Percentiles rank a stretch among this genome's conserved stretches.
phyloP scores from a whole-genome alignment of 2,329 filamentous ascomycete species.

The Fonsecaea pedrosoi region DNA sequence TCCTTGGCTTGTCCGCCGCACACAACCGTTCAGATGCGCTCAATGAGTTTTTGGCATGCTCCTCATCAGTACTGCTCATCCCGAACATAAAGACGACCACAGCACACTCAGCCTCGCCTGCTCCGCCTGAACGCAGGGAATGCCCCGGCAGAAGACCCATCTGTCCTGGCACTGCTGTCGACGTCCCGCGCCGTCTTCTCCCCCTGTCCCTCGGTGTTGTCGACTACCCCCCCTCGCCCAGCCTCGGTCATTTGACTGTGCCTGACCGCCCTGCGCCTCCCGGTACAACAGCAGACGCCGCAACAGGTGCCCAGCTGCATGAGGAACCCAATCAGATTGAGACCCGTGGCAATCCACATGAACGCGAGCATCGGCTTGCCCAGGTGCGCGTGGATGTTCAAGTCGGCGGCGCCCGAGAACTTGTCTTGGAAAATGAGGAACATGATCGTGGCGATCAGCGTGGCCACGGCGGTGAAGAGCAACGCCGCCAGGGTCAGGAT shows the following conservation, averaged over 20 bases:
- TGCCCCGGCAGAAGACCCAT: neutral
- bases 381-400: conserved; percentile 77
- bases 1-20: too few relatives aligned
- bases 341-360: conserved; percentile 81
- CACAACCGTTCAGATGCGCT: neutral
- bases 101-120: neutral
- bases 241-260: conserved; percentile 16
- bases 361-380: conserved; percentile 80
- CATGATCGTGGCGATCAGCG: conserved; percentile 81
- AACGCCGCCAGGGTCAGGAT: conserved; percentile 72
- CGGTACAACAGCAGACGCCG: conserved; percentile 60
- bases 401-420: conserved; percentile 68
- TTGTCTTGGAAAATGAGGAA: conserved; percentile 81
- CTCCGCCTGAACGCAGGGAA: neutral
- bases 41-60: neutral
- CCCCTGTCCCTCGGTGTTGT: neutral
- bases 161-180: neutral
- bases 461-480: conserved; percentile 71
- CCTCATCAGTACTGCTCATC: neutral
- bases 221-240: neutral
- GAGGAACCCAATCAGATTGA: conserved; percentile 71
- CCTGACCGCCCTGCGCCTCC: conserved; percentile 40
- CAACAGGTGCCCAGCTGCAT: conserved; percentile 80
- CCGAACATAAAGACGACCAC: neutral
- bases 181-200: neutral